Base-by-base conservation (phyloP, 2,329 filamentous ascomycete species). In the Neurospora sp. region DNA sequence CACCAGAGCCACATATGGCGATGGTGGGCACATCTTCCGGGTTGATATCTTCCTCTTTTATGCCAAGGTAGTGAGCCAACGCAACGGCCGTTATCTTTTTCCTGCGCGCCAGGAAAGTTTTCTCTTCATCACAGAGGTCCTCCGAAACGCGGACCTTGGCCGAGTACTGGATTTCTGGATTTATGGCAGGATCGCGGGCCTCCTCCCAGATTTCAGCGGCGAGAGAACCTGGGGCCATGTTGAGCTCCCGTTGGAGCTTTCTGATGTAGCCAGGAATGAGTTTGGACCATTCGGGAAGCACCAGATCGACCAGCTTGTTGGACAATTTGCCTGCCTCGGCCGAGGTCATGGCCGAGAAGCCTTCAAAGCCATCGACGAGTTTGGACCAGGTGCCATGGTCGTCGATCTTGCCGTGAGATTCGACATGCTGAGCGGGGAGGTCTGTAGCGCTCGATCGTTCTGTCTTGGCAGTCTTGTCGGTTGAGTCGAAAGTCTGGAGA, bases 181-280 rank as follows among this genome's bases (percentile, higher is more conserved):
- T 93, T 72, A 92, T 84, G 67, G 88, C 84, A 0, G 93, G 89
- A 77, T 98, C 92, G 70, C 93, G 91, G 0, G 96, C 93, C 76
- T 98, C 95, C 73, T 85, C 84, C 96, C 96, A 98, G 71, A 99
- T 96, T 74, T 97, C 92, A 77, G 96, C 91, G 13, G 95, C 93
- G 58, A 99, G 82, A 0, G 93, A 97, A 1, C 93, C 95, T 0
- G 93, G 92, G 0, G 91, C 88, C 88, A 96, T 91, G 40, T 93
- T 96, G 17, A 97, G 84, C 80, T 98, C 95, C 28, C 88, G 87
- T 78, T 97, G 93, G 40, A 98, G 85, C 79, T 97, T 97, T 71
- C 87, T 86, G 69, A 96, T 82, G 69, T 92, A 93, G 3, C 84
- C 89, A 0, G 94, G 94, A 19, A 97, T 82, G 58, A 88, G 78